Base-by-base conservation (phyloP, 2,329 filamentous ascomycete species). In the Colletotrichum cuscutae region DNA sequence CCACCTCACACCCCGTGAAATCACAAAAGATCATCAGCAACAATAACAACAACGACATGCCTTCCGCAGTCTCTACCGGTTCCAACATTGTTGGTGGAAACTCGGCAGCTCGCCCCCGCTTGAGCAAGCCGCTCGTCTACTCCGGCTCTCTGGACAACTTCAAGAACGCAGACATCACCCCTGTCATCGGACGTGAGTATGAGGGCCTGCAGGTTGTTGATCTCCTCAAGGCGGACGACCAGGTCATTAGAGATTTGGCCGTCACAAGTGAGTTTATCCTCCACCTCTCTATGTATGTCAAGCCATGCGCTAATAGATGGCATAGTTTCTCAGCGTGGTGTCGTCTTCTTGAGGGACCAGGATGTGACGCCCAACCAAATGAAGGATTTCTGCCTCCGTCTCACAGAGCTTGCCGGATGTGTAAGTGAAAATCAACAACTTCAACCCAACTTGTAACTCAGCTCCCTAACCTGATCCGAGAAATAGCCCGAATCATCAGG, bases 171-270 rank as follows among this genome's bases (percentile, higher is more conserved):
- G 80, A 82, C 64, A 76, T 86, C 28, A 89, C 87, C 19, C 86
- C 86, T 11, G 82, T 85, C 57, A 88, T 89, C 54, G 87, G 87
- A 1, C 84, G 83, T 37, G 87, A 89, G 76, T 89, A 85, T 75
- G 77, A 77, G 11, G 79, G 77, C 11, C 79, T 84, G 13, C 80
- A 83, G 66, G 77, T 84, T 46, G 76, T 73, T 19, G 77, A 81
- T 77, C 66, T 84, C 35, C 75, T 84, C 52, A 76, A 77, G 67
- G 79, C 77, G 65, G 80, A 83, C 56, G 87, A 90, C 53, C 81
- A 84, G 22, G 81, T 87, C 62, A 82, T 90, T 42, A 85, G 84
- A 22, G 89, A 90, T 75, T 81, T 91, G 22, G 88, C 88, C 24
- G 85, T 88, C 66, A 89, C 86, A 3, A 85, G 74, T 75, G 57